Evolutionary conservation across 345 rosid species (phyloP).

Genomic region (Nephelium lappaceum): DNA sequence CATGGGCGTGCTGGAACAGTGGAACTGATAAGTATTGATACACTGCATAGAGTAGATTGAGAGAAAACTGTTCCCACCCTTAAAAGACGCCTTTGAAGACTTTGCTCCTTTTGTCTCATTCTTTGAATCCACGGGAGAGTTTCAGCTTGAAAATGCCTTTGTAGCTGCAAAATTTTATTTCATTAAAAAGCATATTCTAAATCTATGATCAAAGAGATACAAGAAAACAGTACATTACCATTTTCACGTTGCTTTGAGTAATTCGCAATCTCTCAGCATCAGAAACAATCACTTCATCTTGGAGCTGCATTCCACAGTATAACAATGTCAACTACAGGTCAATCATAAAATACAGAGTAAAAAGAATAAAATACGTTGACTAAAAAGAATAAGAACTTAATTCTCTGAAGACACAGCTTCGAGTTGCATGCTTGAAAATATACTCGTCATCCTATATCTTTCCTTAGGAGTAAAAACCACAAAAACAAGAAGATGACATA

Average conservation of each 20-base stretch:
- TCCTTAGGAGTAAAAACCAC: background rate
- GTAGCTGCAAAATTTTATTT: constrained; percentile 60
- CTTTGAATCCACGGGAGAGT: constrained; percentile 89
- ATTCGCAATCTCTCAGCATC: constrained; percentile 89
- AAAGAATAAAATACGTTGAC: background rate
- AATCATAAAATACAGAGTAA: constrained; percentile 1
- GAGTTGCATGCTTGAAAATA: background rate
- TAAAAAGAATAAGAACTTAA: background rate
- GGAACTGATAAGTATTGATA: background rate
- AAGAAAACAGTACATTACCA: constrained; percentile 45
- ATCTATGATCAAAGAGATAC: constrained; percentile 3
- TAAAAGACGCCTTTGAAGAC: constrained; percentile 90
- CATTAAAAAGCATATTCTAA: constrained; percentile 23
- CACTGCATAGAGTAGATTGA: background rate
- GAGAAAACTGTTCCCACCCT: constrained; percentile 51
- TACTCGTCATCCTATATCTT: constrained; percentile 5
- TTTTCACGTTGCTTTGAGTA: constrained; percentile 91
- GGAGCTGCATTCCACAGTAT: constrained; percentile 50
- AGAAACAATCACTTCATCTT: constrained; percentile 73
- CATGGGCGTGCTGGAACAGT: background rate
- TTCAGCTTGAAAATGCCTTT: constrained; percentile 96
- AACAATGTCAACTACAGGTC: constrained; percentile 3
- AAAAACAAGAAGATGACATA: constrained; percentile 2
- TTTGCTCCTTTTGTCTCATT: constrained; percentile 90
- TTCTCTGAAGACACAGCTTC: background rate